Percentiles rank a stretch among this genome's conserved stretches.
phyloP scores from a whole-genome alignment of 441 rosid species.

The Isatis lusitanica region DNA sequence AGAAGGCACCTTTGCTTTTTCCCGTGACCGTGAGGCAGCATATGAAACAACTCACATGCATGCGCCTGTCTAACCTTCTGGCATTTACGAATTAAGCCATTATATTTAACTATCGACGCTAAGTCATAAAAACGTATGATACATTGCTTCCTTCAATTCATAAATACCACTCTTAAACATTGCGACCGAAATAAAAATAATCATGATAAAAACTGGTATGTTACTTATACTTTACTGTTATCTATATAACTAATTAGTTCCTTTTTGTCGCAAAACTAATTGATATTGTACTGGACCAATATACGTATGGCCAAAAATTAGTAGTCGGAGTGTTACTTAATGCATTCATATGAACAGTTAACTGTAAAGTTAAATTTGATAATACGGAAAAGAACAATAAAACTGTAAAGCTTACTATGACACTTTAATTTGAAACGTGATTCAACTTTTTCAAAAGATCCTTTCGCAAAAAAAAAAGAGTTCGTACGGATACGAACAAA shows the following conservation, averaged over 20 bases:
- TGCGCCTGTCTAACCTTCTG: constrained; percentile 2
- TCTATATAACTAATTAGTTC: not conserved
- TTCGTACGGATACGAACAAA: constrained; percentile 12
- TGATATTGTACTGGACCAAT: not conserved
- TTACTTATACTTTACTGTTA: not conserved
- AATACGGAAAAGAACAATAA: not conserved
- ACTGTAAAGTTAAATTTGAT: not conserved
- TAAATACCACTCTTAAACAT: not conserved
- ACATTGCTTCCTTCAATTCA: not conserved
- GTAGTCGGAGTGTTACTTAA: not conserved
- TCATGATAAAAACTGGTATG: not conserved
- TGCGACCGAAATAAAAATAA: not conserved
- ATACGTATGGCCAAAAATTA: not conserved
- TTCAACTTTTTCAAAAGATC: constrained; percentile 22
- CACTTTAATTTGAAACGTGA: constrained; percentile 17
- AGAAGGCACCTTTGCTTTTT: constrained; percentile 15
- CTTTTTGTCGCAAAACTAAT: too few relatives aligned
- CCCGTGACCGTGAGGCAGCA: constrained; percentile 7
- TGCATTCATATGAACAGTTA: not conserved
- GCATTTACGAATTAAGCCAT: constrained; percentile 2
- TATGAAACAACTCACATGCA: constrained; percentile 17
- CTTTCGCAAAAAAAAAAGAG: constrained; percentile 5
- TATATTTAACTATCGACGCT: not conserved
- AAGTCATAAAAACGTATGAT: not conserved
- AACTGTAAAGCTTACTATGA: constrained; percentile 1